phyloP scores from a whole-genome alignment of 306 rosid genomes.

The Abrus pulchellus region DNA sequence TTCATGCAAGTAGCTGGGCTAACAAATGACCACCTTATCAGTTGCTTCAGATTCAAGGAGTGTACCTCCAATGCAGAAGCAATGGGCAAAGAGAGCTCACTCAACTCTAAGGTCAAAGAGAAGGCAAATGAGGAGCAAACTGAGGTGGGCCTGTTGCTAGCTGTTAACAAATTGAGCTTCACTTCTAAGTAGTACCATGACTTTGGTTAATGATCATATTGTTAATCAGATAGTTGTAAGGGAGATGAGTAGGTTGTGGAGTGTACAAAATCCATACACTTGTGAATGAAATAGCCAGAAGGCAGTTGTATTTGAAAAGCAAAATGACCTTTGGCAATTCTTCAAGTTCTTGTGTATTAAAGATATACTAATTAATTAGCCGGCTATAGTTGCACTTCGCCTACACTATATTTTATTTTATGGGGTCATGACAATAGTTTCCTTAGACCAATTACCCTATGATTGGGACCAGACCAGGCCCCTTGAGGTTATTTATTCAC shows the following conservation, averaged over 20 bases:
- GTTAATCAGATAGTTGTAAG: slow-evolving; percentile 36
- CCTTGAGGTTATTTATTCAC: slow-evolving; percentile 23
- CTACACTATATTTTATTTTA: slow-evolving; percentile 15
- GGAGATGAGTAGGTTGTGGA: slow-evolving; percentile 49
- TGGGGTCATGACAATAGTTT: slow-evolving; percentile 24
- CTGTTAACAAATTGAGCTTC: slow-evolving; percentile 57
- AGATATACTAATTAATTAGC: slow-evolving; percentile 37
- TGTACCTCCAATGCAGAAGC: slow-evolving; percentile 56
- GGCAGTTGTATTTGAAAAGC: slow-evolving; percentile 49
- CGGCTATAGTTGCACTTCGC: slow-evolving; percentile 20
- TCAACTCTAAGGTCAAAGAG: slow-evolving; percentile 52
- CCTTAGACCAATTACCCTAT: slow-evolving; percentile 12
- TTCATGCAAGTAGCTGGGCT: slow-evolving; percentile 87
- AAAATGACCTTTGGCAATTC: slow-evolving; percentile 50
- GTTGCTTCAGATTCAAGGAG: slow-evolving; percentile 81
- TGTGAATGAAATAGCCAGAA: slow-evolving; percentile 51
- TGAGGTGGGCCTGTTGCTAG: slow-evolving; percentile 50
- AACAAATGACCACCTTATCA: slow-evolving; percentile 74
- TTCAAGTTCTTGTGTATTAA: slow-evolving; percentile 52
- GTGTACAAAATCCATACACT: slow-evolving; percentile 62
- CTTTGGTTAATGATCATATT: slow-evolving; percentile 42
- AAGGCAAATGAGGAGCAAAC: slow-evolving; percentile 49
- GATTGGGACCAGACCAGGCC: slow-evolving; percentile 35
- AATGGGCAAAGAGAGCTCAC: slow-evolving; percentile 51
- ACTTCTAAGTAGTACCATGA: slow-evolving; percentile 41